Evolutionary conservation across 805 yeast species (phyloP).

Genomic region (Starmera dryadoides): DNA sequence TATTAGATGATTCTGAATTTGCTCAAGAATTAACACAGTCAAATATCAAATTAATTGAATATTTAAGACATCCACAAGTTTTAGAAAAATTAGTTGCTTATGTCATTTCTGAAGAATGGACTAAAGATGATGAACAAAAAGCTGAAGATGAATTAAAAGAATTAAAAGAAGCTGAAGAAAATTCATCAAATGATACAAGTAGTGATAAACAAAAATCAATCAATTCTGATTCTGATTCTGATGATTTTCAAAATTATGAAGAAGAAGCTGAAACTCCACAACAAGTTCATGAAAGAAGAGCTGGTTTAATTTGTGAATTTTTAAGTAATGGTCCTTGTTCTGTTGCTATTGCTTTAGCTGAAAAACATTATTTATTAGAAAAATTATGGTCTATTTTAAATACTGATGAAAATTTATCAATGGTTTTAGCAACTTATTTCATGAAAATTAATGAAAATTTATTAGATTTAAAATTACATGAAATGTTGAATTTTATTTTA

Average conservation of each 20-base stretch:
- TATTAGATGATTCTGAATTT: conserved; percentile 69
- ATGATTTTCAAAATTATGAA: conserved; percentile 16
- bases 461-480: conserved; percentile 81
- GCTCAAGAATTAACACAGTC: conserved; percentile 67
- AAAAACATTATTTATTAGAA: conserved; percentile 53
- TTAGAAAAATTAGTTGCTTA: conserved; percentile 61
- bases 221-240: conserved; percentile 24
- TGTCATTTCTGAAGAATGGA: conserved; percentile 37
- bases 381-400: conserved; percentile 79
- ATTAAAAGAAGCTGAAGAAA: conserved; percentile 8
- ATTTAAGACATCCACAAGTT: conserved; percentile 71
- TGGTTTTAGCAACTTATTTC: conserved; percentile 77
- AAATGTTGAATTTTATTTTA: conserved; percentile 63
- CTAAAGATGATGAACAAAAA: conserved; percentile 15
- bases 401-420: conserved; percentile 56
- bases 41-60: conserved; percentile 69
- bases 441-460: conserved; percentile 89
- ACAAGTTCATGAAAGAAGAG: conserved; percentile 33
- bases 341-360: conserved; percentile 83
- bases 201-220: conserved; percentile 16
- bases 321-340: conserved; percentile 92
- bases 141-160: conserved; percentile 6
- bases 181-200: conserved; percentile 16
- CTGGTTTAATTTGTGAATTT: conserved; percentile 81
- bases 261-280: conserved; percentile 28